Evolutionary conservation across 352 stramenopile genomes (phyloP), one percentile per base, ranked within the genome.

Genomic region (Globisporangium barbulae): DNA sequence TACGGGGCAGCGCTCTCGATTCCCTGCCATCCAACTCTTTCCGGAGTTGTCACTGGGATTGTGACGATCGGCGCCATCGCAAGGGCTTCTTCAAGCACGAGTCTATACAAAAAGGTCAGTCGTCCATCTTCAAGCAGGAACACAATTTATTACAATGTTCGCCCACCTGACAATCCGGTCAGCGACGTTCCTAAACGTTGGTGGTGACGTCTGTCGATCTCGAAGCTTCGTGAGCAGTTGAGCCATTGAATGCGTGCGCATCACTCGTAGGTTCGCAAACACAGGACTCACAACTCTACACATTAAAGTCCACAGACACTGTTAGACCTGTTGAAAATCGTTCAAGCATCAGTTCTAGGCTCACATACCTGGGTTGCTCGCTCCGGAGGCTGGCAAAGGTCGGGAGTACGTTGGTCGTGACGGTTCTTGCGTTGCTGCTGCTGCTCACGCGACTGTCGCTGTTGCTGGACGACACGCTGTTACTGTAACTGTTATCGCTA

Each of bases 191-290:
- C 44, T 52, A 41, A 66, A 66, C n/a, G 45, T 21, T 15, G 35
- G 19, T 13, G 61, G 52, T 25, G 41, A 15, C 8, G 61, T 61
- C 41, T 59, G 52, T n/a, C 41, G 52, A 35, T 66, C 52, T 12
- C 61, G 61, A 17, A 67, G 53, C 2, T 37, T 41, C 10, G 61
- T 67, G 25, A 67, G 22, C 52, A 67, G 5, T 44, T 67, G 61
- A 10, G 6, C 15, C n/a, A 50, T 57, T 5, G 17, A 33, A 19
- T 13, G 17, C 0, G 52, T 50, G 53, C 37, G 35, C 41, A 67
- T 56, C 31, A 44, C 52, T 21, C 30, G 52, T 6, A 67, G 41
- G 33, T 41, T 64, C 35, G 39, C 50, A 21, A n/a, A 33, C 30
- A 56, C 19, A 28, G 50, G 30, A 17, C 4, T 42, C 17, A 21